Conservation (phyloP, 179 eudicot species). For the Actinidia polygama region DNA sequence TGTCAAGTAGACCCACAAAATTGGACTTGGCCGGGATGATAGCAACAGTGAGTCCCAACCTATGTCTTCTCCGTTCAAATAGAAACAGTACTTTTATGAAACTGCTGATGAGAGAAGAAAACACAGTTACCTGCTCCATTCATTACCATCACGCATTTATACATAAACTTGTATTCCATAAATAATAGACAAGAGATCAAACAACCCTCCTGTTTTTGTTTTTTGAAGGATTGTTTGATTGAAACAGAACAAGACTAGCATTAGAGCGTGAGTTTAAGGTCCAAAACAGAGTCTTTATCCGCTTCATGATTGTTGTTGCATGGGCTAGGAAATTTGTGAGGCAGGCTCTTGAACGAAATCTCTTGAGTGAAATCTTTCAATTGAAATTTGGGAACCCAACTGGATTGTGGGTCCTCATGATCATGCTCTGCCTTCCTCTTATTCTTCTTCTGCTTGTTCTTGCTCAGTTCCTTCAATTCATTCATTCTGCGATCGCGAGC, state of each 20-base stretch:
- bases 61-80: too few relatives aligned
- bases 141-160: not conserved
- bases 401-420: not conserved
- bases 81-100: too few relatives aligned
- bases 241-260: not conserved
- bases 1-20: too few relatives aligned
- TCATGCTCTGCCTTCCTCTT: not conserved
- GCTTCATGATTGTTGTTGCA: not conserved
- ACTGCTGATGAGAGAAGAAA: too few relatives aligned
- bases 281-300: slow-evolving; percentile 19
- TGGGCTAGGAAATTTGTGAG: not conserved
- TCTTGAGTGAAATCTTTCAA: slow-evolving; percentile 37
- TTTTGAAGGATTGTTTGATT: too few relatives aligned
- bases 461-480: slow-evolving; percentile 8
- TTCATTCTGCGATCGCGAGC: slow-evolving; percentile 29
- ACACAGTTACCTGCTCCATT: too few relatives aligned
- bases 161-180: not conserved
- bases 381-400: slow-evolving; percentile 35
- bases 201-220: too few relatives aligned
- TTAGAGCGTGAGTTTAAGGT: slow-evolving; percentile 20
- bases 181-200: not conserved
- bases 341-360: not conserved
- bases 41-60: not conserved
- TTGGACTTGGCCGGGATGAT: not conserved
- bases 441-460: not conserved